Evolutionary conservation across 108 stramenopile genomes (phyloP), one percentile per base, ranked within the genome.

Genomic region (Nitzschia sp.): DNA sequence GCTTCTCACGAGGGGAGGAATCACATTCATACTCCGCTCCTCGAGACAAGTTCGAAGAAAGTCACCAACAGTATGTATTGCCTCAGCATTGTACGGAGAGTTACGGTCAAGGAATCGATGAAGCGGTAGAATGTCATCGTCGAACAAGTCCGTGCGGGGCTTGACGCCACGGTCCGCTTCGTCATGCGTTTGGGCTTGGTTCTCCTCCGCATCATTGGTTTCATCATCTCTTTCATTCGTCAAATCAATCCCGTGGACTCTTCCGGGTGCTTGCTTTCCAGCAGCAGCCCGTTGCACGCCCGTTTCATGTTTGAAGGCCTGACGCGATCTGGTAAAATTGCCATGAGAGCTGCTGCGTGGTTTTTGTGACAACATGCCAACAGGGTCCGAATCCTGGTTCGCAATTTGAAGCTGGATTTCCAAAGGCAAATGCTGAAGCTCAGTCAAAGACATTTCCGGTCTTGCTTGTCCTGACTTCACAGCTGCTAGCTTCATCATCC

Each of bases 321-420:
- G 11, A 13, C 25, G 19, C 41, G 9, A 29, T 23, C 13, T 58
- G 13, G 9, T 2, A 16, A 19, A 22, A 21, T 22, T 45, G n/a
- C 13, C 19, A 11, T 22, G 19, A 2, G 2, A 15, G 23, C 8
- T 58, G 26, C 15, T 2, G 11, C 35, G 63, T 28, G 29, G 54
- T n/a, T 44, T 35, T 41, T 69, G 60, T 28, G 68, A 69, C 23
- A 61, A 25, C 30, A 36, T 19, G 5, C 80, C 76, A 13, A 80
- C 34, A 1, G 45, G 33, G 11, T 48, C 36, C n/a, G 19, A 23
- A 44, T 87, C 88, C 8, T 63, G 48, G 55, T 92, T 92, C 22
- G 81, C 87, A 47, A 92, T 66, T 58, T 88, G 88, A 1, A 91
- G 77, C 35, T 87, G 82, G 21, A 86, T 63, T 58, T 87, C 85